Conservation (phyloP, 306 rosid genomes). For the Fagus crenata region DNA sequence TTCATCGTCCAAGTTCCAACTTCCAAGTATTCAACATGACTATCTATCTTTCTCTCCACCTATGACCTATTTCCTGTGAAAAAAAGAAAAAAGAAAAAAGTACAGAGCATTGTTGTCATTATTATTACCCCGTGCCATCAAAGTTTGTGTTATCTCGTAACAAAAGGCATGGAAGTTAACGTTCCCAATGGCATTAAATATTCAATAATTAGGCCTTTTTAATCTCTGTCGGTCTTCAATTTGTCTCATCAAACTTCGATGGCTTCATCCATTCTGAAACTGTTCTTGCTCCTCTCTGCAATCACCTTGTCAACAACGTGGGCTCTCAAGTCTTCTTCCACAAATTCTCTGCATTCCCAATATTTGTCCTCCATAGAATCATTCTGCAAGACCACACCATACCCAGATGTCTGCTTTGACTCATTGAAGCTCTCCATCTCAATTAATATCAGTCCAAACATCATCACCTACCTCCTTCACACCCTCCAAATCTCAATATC, state of each 20-base stretch:
- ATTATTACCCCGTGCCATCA: background rate
- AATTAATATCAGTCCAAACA: slow-evolving; percentile 56
- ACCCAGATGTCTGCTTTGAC: slow-evolving; percentile 57
- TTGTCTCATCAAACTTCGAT: slow-evolving; percentile 27
- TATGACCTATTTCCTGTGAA: background rate
- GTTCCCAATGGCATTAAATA: slow-evolving; percentile 10
- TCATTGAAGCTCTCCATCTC: slow-evolving; percentile 69
- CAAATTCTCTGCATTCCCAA: slow-evolving; percentile 31
- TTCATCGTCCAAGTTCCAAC: background rate
- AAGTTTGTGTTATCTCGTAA: background rate
- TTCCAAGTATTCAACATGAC: slow-evolving; percentile 1
- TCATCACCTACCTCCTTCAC: slow-evolving; percentile 54
- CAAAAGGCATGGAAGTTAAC: background rate
- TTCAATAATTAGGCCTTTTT: background rate
- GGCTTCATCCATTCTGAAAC: slow-evolving; percentile 47
- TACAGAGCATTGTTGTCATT: background rate
- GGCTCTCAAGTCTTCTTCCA: slow-evolving; percentile 31
- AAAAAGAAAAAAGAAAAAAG: background rate
- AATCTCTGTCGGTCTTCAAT: background rate
- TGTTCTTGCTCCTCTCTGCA: slow-evolving; percentile 38
- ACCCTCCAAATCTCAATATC: slow-evolving; percentile 57
- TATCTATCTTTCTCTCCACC: background rate
- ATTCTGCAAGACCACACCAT: slow-evolving; percentile 55
- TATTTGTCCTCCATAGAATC: slow-evolving; percentile 44
- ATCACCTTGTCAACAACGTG: slow-evolving; percentile 21